Evolutionary conservation across 768 basidiomycete genomes (phyloP).

Genomic region (Sarcomyxa edulis): DNA sequence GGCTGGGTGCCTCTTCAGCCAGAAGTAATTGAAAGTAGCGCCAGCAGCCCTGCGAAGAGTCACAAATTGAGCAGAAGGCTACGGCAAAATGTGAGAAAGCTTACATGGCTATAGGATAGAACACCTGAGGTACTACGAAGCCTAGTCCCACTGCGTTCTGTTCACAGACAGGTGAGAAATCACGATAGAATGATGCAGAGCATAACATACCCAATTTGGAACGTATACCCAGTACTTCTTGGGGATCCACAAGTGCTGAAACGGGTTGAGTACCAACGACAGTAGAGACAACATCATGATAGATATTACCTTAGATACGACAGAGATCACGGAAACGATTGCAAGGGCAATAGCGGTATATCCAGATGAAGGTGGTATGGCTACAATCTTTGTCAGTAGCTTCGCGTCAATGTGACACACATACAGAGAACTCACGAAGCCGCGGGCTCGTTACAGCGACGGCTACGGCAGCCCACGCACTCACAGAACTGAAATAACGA

Average conservation of each 20-base stretch:
- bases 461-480: slow-evolving; percentile 55
- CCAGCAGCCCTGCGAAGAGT: slow-evolving; percentile 28
- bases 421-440: slow-evolving; percentile 30
- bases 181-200: too few relatives aligned
- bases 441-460: slow-evolving; percentile 41
- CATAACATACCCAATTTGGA: slow-evolving; percentile 60
- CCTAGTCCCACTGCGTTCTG: slow-evolving; percentile 9
- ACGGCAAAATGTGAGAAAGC: not conserved
- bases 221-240: slow-evolving; percentile 43
- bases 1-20: slow-evolving; percentile 38
- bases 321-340: slow-evolving; percentile 35
- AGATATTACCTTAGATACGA: slow-evolving; percentile 32
- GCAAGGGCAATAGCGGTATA: slow-evolving; percentile 52
- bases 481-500: too few relatives aligned
- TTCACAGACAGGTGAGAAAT: too few relatives aligned
- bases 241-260: slow-evolving; percentile 37
- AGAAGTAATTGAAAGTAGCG: slow-evolving; percentile 41
- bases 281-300: too few relatives aligned
- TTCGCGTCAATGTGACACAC: not conserved
- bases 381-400: slow-evolving; percentile 20
- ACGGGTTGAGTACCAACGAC: too few relatives aligned
- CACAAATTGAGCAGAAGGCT: not conserved
- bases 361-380: slow-evolving; percentile 50
- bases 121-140: slow-evolving; percentile 49
- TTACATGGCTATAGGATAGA: slow-evolving; percentile 46